phyloP scores from a whole-genome alignment of 164 flowering plant species.

The Cinnamomum chago region DNA sequence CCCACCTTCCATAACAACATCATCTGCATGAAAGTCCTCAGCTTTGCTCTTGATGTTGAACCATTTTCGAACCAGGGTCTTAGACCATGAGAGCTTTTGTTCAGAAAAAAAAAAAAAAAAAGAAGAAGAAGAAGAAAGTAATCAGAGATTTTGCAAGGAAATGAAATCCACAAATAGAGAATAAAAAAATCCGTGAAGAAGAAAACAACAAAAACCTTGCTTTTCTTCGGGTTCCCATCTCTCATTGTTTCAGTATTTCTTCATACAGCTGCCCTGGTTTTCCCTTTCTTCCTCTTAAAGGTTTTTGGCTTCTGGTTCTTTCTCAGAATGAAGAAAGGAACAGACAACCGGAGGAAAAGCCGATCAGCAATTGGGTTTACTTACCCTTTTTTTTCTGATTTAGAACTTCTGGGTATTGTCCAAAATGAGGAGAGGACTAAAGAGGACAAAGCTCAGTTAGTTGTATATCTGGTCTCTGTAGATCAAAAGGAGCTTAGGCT shows the following conservation, averaged over 20 bases:
- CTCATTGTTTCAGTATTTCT: conserved; percentile 66
- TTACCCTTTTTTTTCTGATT: conserved; percentile 2
- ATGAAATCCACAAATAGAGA: background rate
- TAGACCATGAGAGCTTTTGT: conserved; percentile 82
- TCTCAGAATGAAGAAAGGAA: background rate
- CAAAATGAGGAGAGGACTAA: conserved; percentile 6
- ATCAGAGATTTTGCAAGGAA: conserved; percentile 9
- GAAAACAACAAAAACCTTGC: conserved; percentile 56
- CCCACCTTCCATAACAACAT: conserved; percentile 45
- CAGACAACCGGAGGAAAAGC: background rate
- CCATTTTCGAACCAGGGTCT: conserved; percentile 75
- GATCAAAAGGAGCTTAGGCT: conserved; percentile 6
- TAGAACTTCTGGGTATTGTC: background rate
- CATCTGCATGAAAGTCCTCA: conserved; percentile 73
- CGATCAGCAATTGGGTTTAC: conserved; percentile 5
- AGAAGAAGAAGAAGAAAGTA: conserved; percentile 1
- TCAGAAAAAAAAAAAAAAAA: background rate
- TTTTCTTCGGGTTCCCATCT: conserved; percentile 83
- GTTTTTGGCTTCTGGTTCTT: conserved; percentile 3
- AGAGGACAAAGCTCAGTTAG: conserved; percentile 8
- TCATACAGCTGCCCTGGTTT: conserved; percentile 40
- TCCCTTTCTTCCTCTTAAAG: conserved; percentile 5
- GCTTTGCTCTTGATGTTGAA: conserved; percentile 78
- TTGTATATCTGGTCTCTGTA: background rate
- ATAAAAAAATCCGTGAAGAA: background rate